These are phyloP conservation scores for Kluyveromyces sp. DNA, from an alignment of 1,139 yeast species.

Conservation along the genomic window DNA sequence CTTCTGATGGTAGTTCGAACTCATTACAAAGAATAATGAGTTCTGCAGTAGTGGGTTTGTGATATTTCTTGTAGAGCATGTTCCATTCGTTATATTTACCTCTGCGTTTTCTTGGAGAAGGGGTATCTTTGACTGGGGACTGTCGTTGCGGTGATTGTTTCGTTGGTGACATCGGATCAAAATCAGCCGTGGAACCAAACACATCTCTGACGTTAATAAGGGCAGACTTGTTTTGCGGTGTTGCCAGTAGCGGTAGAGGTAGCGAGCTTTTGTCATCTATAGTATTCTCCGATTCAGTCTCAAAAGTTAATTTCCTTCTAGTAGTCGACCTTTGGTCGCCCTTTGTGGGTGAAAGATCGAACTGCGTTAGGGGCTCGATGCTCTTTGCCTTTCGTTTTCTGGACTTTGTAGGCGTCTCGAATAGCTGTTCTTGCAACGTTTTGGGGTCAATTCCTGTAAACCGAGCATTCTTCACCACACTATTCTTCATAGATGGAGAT, in stretches of 20 bases:
- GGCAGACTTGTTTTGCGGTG: neutral
- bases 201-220: slow-evolving; percentile 1
- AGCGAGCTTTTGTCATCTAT: neutral
- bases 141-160: slow-evolving; percentile 7
- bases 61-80: slow-evolving; percentile 20
- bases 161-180: slow-evolving; percentile 4
- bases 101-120: slow-evolving; percentile 7
- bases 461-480: slow-evolving; percentile 9
- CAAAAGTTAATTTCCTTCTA: slow-evolving; percentile 30
- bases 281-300: slow-evolving; percentile 15
- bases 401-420: slow-evolving; percentile 19
- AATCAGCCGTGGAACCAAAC: slow-evolving; percentile 3
- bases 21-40: slow-evolving; percentile 54
- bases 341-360: slow-evolving; percentile 5
- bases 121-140: slow-evolving; percentile 7
- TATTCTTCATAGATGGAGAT: neutral
- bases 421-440: slow-evolving; percentile 21
- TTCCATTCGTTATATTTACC: slow-evolving; percentile 15
- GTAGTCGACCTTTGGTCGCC: slow-evolving; percentile 9
- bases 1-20: slow-evolving; percentile 50
- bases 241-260: neutral
- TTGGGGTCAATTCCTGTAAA: slow-evolving; percentile 25
- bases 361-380: neutral
- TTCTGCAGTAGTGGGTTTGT: slow-evolving; percentile 38
- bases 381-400: neutral